A percentile compares a stretch with the other conserved stretches of the same genome.
phyloP scores from a whole-genome alignment of 75 land plant species.

The Cryptomeria japonica region DNA sequence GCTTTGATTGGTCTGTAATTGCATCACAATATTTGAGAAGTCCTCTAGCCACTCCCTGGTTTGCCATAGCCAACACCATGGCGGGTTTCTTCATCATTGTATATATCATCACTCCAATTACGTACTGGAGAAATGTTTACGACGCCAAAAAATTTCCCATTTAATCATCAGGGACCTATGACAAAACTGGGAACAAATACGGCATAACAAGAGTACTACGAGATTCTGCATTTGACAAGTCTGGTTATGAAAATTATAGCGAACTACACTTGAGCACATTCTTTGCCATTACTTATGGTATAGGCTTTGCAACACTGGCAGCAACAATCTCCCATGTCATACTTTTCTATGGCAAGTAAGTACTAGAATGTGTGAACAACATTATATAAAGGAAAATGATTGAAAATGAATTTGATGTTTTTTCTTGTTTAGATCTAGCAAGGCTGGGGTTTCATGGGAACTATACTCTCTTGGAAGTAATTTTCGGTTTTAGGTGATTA shows the following conservation, averaged over 20 bases:
- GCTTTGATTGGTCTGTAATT: conserved; percentile 34
- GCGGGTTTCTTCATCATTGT: conserved; percentile 17
- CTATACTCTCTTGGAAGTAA: not conserved
- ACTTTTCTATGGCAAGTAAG: conserved; percentile 68
- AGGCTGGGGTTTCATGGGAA: not conserved
- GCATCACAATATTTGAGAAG: conserved; percentile 3
- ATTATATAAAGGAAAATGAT: not conserved
- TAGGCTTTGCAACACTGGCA: conserved; percentile 58
- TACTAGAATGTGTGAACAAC: not conserved
- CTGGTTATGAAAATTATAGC: conserved; percentile 33
- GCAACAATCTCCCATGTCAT: conserved; percentile 66
- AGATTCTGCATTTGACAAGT: conserved; percentile 29
- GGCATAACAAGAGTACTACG: conserved; percentile 28
- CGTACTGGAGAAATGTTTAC: conserved; percentile 19
- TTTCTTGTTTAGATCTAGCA: not conserved
- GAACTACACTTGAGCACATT: conserved; percentile 58
- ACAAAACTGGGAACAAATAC: conserved; percentile 28
- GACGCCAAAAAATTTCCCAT: conserved; percentile 35
- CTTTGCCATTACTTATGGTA: conserved; percentile 51
- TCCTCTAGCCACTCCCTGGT: conserved; percentile 23
- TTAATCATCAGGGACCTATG: not conserved
- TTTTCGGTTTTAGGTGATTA: not conserved
- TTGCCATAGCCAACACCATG: conserved; percentile 23
- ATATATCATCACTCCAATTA: conserved; percentile 20
- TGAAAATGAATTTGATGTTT: too few relatives aligned